Evolutionary conservation across 2,329 filamentous ascomycete species (phyloP).

Genomic region (Diaporthe destruens): DNA sequence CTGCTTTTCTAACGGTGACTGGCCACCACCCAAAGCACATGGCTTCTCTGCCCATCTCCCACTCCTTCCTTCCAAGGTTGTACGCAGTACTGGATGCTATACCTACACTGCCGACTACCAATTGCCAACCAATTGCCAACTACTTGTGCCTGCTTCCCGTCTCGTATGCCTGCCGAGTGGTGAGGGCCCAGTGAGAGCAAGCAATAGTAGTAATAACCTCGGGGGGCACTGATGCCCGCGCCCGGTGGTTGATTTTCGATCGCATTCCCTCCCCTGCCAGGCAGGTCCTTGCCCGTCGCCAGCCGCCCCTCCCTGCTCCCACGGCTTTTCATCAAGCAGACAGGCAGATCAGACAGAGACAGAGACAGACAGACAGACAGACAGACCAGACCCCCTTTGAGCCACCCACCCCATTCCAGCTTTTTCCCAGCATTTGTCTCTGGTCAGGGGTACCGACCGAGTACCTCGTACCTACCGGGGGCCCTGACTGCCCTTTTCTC

Average conservation of each 20-base stretch:
- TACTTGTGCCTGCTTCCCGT: not conserved
- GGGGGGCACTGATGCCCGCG: not conserved
- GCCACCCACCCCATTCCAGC: conserved; percentile 19
- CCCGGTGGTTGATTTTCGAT: conserved; percentile 12
- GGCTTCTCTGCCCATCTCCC: not conserved
- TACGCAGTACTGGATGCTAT: no score
- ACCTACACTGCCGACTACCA: no score
- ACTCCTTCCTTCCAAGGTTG: no score
- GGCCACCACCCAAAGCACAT: not conserved
- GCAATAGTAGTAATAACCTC: no score
- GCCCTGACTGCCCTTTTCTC: conserved; percentile 9
- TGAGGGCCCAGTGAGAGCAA: not conserved
- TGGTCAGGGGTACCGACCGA: conserved; percentile 7
- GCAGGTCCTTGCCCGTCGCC: conserved; percentile 12
- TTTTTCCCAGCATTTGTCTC: not conserved
- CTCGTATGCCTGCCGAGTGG: not conserved
- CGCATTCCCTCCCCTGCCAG: conserved; percentile 26
- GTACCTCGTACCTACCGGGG: not conserved
- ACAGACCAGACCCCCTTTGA: conserved; percentile 17
- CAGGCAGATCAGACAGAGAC: not conserved
- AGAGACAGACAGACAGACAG: not conserved
- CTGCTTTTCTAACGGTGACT: conserved; percentile 17
- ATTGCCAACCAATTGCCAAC: no score
- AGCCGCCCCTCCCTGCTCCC: not conserved
- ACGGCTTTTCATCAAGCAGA: conserved; percentile 3